Evolutionary conservation across 2,329 filamentous ascomycete species (phyloP).

Genomic region (Alternaria sp.): DNA sequence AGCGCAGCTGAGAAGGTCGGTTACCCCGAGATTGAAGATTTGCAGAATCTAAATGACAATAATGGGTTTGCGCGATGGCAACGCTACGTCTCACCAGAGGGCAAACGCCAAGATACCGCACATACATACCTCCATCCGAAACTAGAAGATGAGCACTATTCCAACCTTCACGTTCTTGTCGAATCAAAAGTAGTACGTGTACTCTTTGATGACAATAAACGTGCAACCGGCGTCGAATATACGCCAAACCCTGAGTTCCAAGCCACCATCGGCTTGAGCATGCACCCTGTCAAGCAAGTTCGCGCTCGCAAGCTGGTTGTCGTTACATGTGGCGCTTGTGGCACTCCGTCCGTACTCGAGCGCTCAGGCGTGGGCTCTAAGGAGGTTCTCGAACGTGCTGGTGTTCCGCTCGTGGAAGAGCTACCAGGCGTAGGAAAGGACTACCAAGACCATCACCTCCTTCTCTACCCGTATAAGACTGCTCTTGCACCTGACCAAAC

Average conservation of each 20-base stretch:
- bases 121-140: conserved; percentile 64
- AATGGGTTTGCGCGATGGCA: conserved; percentile 56
- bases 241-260: conserved; percentile 58
- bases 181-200: conserved; percentile 66
- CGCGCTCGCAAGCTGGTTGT: conserved; percentile 65
- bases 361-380: conserved; percentile 68
- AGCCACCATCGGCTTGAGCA: conserved; percentile 41
- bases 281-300: conserved; percentile 51
- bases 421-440: conserved; percentile 70
- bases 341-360: conserved; percentile 66
- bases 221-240: conserved; percentile 68
- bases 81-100: conserved; percentile 61
- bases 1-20: conserved; percentile 59
- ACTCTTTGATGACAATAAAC: conserved; percentile 62
- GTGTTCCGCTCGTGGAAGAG: conserved; percentile 63
- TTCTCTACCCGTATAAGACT: conserved; percentile 63
- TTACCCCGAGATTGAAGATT: conserved; percentile 62
- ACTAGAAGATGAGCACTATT: conserved; percentile 59
- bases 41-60: conserved; percentile 61
- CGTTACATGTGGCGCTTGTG: conserved; percentile 60
- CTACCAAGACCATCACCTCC: conserved; percentile 68
- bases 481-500: conserved; percentile 59
- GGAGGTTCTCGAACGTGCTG: conserved; percentile 59
- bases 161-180: conserved; percentile 67
- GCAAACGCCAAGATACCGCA: conserved; percentile 66